Percentiles rank a stretch among this genome's conserved stretches.
Conservation (phyloP, 202 grass and related monocot genomes). For the Hordeum pubiflorum region DNA sequence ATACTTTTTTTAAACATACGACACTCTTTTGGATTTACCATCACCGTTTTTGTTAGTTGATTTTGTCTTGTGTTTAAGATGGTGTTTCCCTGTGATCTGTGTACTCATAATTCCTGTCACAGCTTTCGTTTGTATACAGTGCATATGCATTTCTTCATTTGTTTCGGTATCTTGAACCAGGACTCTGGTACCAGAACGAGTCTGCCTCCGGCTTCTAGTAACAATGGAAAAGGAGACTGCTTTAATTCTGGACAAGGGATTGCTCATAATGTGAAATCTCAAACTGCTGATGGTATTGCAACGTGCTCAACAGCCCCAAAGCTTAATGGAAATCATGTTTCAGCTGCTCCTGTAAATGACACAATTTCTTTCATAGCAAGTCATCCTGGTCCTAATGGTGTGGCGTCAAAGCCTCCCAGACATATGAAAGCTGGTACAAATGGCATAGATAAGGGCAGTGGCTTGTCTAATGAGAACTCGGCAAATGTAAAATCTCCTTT, state of each 20-base stretch:
- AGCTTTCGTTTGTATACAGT: slow-evolving; percentile 4
- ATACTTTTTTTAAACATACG: neutral
- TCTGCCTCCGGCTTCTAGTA: slow-evolving; percentile 30
- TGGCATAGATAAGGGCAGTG: slow-evolving; percentile 22
- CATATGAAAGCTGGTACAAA: slow-evolving; percentile 11
- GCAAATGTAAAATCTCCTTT: slow-evolving; percentile 33
- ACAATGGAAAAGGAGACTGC: slow-evolving; percentile 35
- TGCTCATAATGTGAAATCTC: slow-evolving; percentile 24
- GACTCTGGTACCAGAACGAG: slow-evolving; percentile 20
- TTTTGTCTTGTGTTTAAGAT: neutral
- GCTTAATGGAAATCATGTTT: slow-evolving; percentile 26
- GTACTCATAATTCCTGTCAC: neutral
- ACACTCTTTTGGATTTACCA: neutral
- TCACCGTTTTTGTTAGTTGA: slow-evolving; percentile 11
- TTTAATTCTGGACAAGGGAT: slow-evolving; percentile 19
- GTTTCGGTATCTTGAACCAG: slow-evolving; percentile 37
- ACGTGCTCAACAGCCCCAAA: slow-evolving; percentile 19
- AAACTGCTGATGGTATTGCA: slow-evolving; percentile 25
- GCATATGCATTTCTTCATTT: slow-evolving; percentile 15
- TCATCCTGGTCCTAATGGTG: slow-evolving; percentile 11
- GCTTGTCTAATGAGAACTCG: slow-evolving; percentile 24
- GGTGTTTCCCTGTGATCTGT: neutral
- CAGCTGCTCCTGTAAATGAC: slow-evolving; percentile 17
- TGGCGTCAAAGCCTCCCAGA: neutral
- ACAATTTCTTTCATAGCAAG: slow-evolving; percentile 23